phyloP scores from a whole-genome alignment of 2,329 filamentous ascomycete genomes.

The Helicocarpus griseus region DNA sequence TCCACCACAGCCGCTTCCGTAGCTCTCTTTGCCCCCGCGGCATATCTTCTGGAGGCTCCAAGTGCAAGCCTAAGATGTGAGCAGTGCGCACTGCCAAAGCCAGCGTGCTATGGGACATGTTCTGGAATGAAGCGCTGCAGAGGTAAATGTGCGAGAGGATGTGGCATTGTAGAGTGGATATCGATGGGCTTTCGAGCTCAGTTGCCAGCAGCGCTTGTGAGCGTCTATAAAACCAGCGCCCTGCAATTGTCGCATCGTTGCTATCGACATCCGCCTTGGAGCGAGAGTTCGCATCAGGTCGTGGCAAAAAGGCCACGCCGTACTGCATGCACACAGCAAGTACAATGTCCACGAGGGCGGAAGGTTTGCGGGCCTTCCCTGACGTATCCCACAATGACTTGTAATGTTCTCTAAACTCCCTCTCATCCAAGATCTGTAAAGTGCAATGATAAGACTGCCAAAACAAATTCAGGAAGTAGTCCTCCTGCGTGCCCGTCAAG shows the following conservation, averaged over 20 bases:
- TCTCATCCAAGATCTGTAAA: conserved; percentile 36
- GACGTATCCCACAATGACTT: conserved; percentile 30
- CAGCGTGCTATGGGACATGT: conserved; percentile 36
- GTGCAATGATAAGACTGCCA: conserved; percentile 39
- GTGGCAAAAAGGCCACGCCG: conserved; percentile 21
- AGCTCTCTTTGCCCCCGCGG: conserved; percentile 31
- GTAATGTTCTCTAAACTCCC: conserved; percentile 37
- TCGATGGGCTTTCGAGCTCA: conserved; percentile 41
- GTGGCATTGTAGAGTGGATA: conserved; percentile 42
- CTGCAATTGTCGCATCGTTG: conserved; percentile 34
- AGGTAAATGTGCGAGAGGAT: conserved; percentile 39
- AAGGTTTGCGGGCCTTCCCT: conserved; percentile 29
- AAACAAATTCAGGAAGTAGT: conserved; percentile 39
- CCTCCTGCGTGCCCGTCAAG: conserved; percentile 35
- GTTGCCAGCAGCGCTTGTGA: conserved; percentile 35
- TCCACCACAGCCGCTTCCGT: conserved; percentile 45
- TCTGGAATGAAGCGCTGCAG: conserved; percentile 40
- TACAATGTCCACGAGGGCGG: conserved; percentile 44
- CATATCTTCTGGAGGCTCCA: conserved; percentile 33
- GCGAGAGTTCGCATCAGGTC: background rate
- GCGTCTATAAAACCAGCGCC: conserved; percentile 39
- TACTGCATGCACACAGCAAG: conserved; percentile 45
- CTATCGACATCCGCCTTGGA: conserved; percentile 13
- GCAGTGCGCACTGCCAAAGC: conserved; percentile 37
- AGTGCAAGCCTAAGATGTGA: conserved; percentile 40